These are phyloP conservation scores for Fraxinus albicans DNA, from an alignment of 305 asterid genomes.

Conservation along the genomic window DNA sequence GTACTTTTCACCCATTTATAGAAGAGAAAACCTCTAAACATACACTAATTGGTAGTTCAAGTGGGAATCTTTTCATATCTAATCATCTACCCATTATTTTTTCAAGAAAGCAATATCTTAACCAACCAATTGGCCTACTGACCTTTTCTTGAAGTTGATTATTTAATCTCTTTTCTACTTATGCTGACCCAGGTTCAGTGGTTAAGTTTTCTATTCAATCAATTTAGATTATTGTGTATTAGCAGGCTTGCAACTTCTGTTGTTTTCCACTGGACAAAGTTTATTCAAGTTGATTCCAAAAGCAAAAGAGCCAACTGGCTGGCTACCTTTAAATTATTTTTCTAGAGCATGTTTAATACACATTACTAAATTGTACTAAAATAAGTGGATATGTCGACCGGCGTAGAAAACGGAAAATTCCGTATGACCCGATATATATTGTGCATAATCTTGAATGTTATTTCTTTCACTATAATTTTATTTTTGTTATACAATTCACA, in stretches of 20 bases:
- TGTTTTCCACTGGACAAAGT: constrained; percentile 23
- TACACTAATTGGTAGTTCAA: neutral
- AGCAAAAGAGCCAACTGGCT: constrained; percentile 31
- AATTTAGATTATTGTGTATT: constrained; percentile 23
- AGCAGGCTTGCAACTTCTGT: constrained; percentile 27
- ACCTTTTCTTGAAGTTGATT: constrained; percentile 21
- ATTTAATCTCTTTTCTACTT: constrained; percentile 21
- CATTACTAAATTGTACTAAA: neutral
- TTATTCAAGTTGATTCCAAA: constrained; percentile 10
- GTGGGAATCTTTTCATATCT: constrained; percentile 15
- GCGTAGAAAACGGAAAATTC: neutral
- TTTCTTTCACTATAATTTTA: neutral
- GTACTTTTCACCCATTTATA: neutral
- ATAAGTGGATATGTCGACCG: neutral
- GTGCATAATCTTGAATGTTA: neutral
- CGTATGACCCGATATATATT: neutral
- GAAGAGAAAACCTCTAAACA: neutral
- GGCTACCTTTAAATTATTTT: constrained; percentile 20
- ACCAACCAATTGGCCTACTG: constrained; percentile 31
- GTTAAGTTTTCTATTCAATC: constrained; percentile 32
- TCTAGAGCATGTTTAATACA: neutral
- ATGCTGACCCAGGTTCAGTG: constrained; percentile 19
- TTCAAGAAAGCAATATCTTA: constrained; percentile 32
- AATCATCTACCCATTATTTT: constrained; percentile 15
- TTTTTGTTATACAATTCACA: neutral